A percentile compares a stretch with the other conserved stretches of the same genome.
Conservation (phyloP, 176 grass and related monocot genomes). For the Thinopyrum elongatum region DNA sequence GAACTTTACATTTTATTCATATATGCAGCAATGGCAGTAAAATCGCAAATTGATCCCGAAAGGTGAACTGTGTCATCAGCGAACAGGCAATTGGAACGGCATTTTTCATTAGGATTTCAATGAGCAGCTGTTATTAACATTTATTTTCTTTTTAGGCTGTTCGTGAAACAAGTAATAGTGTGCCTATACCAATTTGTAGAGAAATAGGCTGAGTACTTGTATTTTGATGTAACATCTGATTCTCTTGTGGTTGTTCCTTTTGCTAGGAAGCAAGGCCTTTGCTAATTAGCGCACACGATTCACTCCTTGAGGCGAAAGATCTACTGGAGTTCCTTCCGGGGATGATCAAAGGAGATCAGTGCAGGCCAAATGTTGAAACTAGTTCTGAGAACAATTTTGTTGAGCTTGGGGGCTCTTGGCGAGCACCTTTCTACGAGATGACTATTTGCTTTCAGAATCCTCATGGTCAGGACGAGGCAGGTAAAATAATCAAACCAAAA, state of each 20-base stretch:
- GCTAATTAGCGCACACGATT: conserved; percentile 50
- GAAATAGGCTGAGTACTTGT: neutral
- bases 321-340: conserved; percentile 54
- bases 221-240: conserved; percentile 6
- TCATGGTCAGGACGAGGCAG: conserved; percentile 30
- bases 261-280: conserved; percentile 62
- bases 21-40: neutral
- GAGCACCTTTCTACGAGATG: conserved; percentile 71
- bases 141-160: neutral
- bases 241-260: conserved; percentile 5
- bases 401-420: conserved; percentile 71
- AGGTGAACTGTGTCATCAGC: neutral
- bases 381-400: conserved; percentile 53
- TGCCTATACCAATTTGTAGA: neutral
- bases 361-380: conserved; percentile 11
- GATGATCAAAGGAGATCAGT: conserved; percentile 28
- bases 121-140: neutral
- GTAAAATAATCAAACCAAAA: conserved; percentile 26
- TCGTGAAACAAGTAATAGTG: neutral
- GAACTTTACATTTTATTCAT: neutral
- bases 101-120: neutral
- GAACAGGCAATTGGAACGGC: neutral
- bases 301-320: conserved; percentile 46
- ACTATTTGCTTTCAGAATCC: conserved; percentile 38
- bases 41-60: neutral